phyloP scores from a whole-genome alignment of 1,284 basidiomycete species.

The Kwoniella shivajii region DNA sequence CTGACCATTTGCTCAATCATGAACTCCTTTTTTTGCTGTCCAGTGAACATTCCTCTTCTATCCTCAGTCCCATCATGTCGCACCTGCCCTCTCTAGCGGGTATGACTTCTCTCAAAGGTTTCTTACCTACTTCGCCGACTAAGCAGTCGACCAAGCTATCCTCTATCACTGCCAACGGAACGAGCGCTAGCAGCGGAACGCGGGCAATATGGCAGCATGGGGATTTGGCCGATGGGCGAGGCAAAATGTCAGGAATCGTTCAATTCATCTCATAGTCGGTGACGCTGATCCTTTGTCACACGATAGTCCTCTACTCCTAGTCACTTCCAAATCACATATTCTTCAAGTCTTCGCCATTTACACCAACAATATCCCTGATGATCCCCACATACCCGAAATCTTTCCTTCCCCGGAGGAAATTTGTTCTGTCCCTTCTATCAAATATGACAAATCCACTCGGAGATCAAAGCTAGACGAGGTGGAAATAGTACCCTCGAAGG shows the following conservation, averaged over 20 bases:
- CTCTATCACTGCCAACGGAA: too few relatives aligned
- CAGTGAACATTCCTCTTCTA: slow-evolving; percentile 28
- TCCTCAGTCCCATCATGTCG: slow-evolving; percentile 35
- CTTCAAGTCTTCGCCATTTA: slow-evolving; percentile 40
- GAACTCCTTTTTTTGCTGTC: background rate
- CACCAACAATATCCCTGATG: slow-evolving; percentile 30
- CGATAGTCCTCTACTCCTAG: slow-evolving; percentile 32
- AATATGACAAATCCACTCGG: slow-evolving; percentile 21
- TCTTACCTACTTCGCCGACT: slow-evolving; percentile 27
- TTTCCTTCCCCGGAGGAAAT: slow-evolving; percentile 42
- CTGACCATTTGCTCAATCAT: background rate
- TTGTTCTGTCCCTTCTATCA: slow-evolving; percentile 31
- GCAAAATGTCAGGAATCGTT: slow-evolving; percentile 16
- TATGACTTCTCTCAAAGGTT: slow-evolving; percentile 29
- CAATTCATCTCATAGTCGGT: background rate
- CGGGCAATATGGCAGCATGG: background rate
- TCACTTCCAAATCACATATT: slow-evolving; percentile 26
- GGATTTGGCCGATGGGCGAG: slow-evolving; percentile 31
- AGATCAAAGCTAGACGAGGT: slow-evolving; percentile 2
- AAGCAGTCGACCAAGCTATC: background rate
- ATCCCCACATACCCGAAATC: slow-evolving; percentile 36
- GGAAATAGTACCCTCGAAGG: background rate
- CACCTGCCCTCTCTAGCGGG: slow-evolving; percentile 34
- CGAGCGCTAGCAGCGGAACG: too few relatives aligned
- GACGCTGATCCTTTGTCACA: background rate